Evolutionary conservation across 768 basidiomycete genomes (phyloP).

Genomic region (Cystoderma amianthinum): DNA sequence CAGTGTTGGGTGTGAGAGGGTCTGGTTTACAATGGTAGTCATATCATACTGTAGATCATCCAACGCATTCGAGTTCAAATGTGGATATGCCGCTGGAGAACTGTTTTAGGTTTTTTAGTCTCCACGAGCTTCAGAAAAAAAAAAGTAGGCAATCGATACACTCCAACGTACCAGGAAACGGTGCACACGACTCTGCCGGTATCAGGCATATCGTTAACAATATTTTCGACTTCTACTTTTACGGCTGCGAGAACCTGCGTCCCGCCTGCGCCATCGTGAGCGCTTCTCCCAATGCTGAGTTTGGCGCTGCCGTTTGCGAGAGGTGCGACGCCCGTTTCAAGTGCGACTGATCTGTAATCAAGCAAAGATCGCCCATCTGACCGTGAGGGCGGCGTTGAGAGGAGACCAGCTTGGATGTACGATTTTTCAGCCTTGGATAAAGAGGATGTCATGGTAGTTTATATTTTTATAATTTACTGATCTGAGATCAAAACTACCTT

Average conservation of each 20-base stretch:
- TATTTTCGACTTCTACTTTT: slow-evolving; percentile 71
- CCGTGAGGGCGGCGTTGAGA: slow-evolving; percentile 55
- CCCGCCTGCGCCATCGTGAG: slow-evolving; percentile 49
- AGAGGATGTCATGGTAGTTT: slow-evolving; percentile 21
- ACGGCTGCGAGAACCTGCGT: slow-evolving; percentile 77
- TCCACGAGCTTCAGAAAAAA: slow-evolving; percentile 6
- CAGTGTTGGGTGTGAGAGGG: slow-evolving; percentile 59
- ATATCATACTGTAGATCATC: slow-evolving; percentile 78
- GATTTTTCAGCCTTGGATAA: slow-evolving; percentile 78
- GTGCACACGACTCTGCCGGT: slow-evolving; percentile 60
- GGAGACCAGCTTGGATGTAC: slow-evolving; percentile 64
- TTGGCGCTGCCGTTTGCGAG: slow-evolving; percentile 83
- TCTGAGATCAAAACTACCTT: slow-evolving; percentile 11
- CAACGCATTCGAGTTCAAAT: slow-evolving; percentile 50
- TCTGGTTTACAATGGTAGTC: slow-evolving; percentile 52
- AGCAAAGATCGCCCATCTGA: slow-evolving; percentile 66
- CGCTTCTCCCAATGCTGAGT: slow-evolving; percentile 58
- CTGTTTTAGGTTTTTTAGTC: slow-evolving; percentile 38
- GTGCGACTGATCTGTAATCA: slow-evolving; percentile 61
- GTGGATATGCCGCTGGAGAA: slow-evolving; percentile 77
- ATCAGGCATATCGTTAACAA: slow-evolving; percentile 39
- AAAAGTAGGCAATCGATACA: background rate
- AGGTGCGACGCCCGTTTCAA: slow-evolving; percentile 75
- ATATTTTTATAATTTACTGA: slow-evolving; percentile 19
- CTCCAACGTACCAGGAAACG: slow-evolving; percentile 64